Evolutionary conservation across 2,329 filamentous ascomycete species (phyloP), one percentile per base, ranked within the genome.

Genomic region (Penicillium sp.): DNA sequence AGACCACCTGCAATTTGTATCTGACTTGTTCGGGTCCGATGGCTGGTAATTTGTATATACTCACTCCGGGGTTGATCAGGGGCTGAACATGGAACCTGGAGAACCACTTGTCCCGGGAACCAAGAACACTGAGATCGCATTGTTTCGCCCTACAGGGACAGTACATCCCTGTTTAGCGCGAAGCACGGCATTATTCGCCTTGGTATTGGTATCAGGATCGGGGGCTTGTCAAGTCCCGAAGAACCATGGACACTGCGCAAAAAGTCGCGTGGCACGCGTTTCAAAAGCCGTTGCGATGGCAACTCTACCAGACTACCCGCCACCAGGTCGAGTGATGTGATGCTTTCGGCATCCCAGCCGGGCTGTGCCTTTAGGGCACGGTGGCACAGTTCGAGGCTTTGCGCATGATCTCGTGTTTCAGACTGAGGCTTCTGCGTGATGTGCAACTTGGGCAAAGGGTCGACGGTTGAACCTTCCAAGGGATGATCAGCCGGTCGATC

Each of bases 401-500:
- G 12, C 28, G 37, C 37, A 52, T 28, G 38, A 34, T 37, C n/a
- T 47, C 45, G 34, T 17, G 60, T 64, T 67, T 66, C 58, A 67
- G 60, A 59, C 56, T 51, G 55, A 61, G 35, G 52, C 22, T 55
- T 22, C 17, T 35, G 49, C n/a, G 20, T 50, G 54, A 57, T 54
- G 56, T 35, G 47, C 31, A 22, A 53, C 10, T 15, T 42, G 57
- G 47, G 54, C 56, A 60, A 60, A 59, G 20, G 20, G 22, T 22
- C 22, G 22, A 22, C 22, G 22, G 51, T 57, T 43, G 57, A 41
- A 14, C 34, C 42, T 38, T 31, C 28, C 42, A 61, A 64, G 55
- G 63, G 65, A 61, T 64, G 59, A 56, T 43, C 22, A 42, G 53
- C 37, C n/a, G 28, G 63, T 6, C 42, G 66, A 68, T 67, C 66